Evolutionary conservation across 495 filamentous ascomycete genomes (phyloP).

Genomic region (Trichocladium antarcticum): DNA sequence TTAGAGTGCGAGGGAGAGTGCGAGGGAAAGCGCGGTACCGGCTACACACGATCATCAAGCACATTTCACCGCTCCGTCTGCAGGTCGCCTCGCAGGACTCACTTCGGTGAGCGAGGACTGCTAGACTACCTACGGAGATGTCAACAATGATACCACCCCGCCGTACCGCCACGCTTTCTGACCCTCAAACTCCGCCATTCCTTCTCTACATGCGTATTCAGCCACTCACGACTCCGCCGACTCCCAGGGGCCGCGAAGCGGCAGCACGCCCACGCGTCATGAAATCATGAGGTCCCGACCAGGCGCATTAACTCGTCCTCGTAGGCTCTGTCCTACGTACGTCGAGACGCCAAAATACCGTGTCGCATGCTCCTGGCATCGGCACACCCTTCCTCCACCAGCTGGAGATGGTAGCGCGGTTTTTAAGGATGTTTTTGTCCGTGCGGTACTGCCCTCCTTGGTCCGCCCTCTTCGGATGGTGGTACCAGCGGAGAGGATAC

Average conservation of each 20-base stretch:
- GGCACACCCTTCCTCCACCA: slow-evolving; percentile 27
- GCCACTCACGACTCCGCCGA: slow-evolving; percentile 15
- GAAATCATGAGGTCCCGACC: slow-evolving; percentile 39
- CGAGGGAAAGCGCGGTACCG: slow-evolving; percentile 32
- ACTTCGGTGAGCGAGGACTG: slow-evolving; percentile 32
- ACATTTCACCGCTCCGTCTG: slow-evolving; percentile 12
- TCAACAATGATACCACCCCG: slow-evolving; percentile 17
- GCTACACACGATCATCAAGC: slow-evolving; percentile 34
- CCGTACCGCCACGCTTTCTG: slow-evolving; percentile 28
- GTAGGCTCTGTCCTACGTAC: slow-evolving; percentile 35
- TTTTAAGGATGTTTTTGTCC: slow-evolving; percentile 77
- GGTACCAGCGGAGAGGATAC: slow-evolving; percentile 52
- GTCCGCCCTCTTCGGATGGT: slow-evolving; percentile 18
- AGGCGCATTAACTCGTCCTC: slow-evolving; percentile 68
- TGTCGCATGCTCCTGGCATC: slow-evolving; percentile 23
- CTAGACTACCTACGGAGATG: slow-evolving; percentile 32
- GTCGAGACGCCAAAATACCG: slow-evolving; percentile 53
- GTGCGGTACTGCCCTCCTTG: slow-evolving; percentile 51
- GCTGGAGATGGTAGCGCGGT: slow-evolving; percentile 48
- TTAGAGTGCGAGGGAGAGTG: slow-evolving; percentile 28
- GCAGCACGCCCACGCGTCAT: slow-evolving; percentile 36
- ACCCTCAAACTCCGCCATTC: slow-evolving; percentile 20
- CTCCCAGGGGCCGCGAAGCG: slow-evolving; percentile 32
- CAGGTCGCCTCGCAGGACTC: slow-evolving; percentile 38
- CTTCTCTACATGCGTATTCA: slow-evolving; percentile 18